These are phyloP conservation scores for Aphanoascus verrucosus DNA, from an alignment of 2,329 filamentous ascomycete species.

Conservation along the genomic window DNA sequence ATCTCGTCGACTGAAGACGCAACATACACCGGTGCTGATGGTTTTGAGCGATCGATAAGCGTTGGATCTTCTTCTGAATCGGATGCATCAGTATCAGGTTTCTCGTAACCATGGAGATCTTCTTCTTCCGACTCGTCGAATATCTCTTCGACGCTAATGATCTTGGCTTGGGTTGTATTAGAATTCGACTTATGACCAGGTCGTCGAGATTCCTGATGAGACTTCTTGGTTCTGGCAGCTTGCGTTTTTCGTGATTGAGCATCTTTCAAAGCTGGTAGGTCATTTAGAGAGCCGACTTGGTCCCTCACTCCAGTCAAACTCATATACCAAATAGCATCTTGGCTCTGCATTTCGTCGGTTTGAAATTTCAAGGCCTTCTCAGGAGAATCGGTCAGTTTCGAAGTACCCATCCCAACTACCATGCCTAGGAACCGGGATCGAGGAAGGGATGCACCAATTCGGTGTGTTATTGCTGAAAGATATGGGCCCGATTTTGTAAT, in stretches of 20 bases:
- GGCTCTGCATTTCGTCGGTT: constrained; percentile 62
- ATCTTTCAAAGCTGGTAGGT: constrained; percentile 32
- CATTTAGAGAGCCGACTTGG: constrained; percentile 46
- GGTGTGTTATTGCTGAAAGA: constrained; percentile 70
- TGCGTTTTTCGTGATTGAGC: neutral
- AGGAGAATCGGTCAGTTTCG: constrained; percentile 52
- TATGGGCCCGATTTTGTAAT: constrained; percentile 63
- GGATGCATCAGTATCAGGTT: constrained; percentile 76
- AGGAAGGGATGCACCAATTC: constrained; percentile 64
- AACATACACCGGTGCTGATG: constrained; percentile 62
- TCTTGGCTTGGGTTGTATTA: constrained; percentile 25
- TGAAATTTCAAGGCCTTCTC: constrained; percentile 72
- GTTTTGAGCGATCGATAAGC: constrained; percentile 70
- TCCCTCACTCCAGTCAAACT: constrained; percentile 54
- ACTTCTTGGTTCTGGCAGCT: neutral
- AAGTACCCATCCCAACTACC: constrained; percentile 66
- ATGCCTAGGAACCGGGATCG: constrained; percentile 77
- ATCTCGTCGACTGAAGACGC: constrained; percentile 3
- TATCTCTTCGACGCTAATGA: constrained; percentile 53
- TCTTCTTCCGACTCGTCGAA: constrained; percentile 50
- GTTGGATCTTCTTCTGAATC: constrained; percentile 93
- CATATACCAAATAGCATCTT: constrained; percentile 68
- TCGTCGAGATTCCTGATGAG: neutral
- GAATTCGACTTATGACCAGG: neutral
- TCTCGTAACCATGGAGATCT: constrained; percentile 66